Evolutionary conservation across 176 grass and related monocot species (phyloP).

Genomic region (Neostapfia colusana): DNA sequence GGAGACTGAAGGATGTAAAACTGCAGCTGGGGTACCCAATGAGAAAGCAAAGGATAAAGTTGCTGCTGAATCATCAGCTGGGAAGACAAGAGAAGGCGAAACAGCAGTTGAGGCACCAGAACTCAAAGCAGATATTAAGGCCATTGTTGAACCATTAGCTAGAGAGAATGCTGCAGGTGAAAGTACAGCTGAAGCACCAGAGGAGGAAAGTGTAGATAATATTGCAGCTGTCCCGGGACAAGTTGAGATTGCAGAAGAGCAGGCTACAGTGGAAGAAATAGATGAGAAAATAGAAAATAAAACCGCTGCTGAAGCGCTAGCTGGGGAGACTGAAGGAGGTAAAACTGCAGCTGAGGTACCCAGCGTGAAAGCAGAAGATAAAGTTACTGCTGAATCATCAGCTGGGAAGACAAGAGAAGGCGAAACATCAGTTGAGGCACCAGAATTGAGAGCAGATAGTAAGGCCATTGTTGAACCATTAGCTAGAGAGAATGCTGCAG

Average conservation of each 20-base stretch:
- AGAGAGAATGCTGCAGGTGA: not conserved
- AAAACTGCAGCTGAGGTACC: not conserved
- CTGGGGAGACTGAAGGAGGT: not conserved
- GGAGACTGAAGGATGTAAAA: conserved; percentile 4
- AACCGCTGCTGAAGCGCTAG: conserved; percentile 16
- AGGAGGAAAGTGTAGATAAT: conserved; percentile 23
- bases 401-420: conserved; percentile 3
- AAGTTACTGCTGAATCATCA: conserved; percentile 19
- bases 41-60: conserved; percentile 16
- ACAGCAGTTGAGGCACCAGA: conserved; percentile 3
- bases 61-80: conserved; percentile 19
- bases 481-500: not conserved
- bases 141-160: conserved; percentile 15
- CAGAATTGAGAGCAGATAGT: not conserved
- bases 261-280: conserved; percentile 13
- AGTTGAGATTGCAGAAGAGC: conserved; percentile 14
- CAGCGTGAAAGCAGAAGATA: conserved; percentile 7
- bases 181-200: too few relatives aligned
- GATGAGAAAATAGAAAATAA: conserved; percentile 16
- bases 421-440: conserved; percentile 12
- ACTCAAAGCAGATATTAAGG: not conserved
- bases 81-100: conserved; percentile 8
- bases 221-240: not conserved
- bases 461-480: conserved; percentile 23
- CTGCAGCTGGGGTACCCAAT: not conserved